Evolutionary conservation across 164 flowering plant species (phyloP), one percentile per base, ranked within the genome.

Genomic region (Stephania yunnanensis): DNA sequence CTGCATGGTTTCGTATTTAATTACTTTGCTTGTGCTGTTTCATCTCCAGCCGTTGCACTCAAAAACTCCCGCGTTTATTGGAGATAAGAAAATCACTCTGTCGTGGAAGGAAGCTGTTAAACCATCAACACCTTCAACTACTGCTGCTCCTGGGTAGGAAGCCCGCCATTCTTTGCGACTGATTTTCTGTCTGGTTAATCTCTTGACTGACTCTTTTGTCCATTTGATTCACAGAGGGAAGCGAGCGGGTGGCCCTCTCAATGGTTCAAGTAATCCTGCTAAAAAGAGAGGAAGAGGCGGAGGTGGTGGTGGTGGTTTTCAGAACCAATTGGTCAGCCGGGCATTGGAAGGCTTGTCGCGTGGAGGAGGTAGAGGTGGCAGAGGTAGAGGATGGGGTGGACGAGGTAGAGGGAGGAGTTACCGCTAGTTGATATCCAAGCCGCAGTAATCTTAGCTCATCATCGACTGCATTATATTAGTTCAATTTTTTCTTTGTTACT

Each of bases 31-130:
- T 11, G 20, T 77, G 46, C 30, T 75, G 52, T 71, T 53, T 9
- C 1, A 55, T 68, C 75, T 48, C 42, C 85, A 94, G 98, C 93
- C 93, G 6, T 80, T 91, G 82, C 94, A 90, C 76, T 76, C 87
- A 55, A 95, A 90, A 80, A 73, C 92, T 70, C 97, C 99, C 68
- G 77, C 91, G 75, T 95, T 95, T 79, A 88, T 91, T 75, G 97
- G 97, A 66, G 97, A 95, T 74, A 90, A 87, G 84, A 88, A 86
- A 61, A 86, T 90, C 85, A 91, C 78, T 78, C 87, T 95, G n/a
- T 95, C 98, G 70, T 95, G 98, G 97, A 95, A 95, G 81, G 99
- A 93, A 82, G 87, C 84, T 20, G 78, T 66, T 66, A 93, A 91
- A 78, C 80, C 89, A 69, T 46, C 84, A 53, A 74, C 73, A 3